Percentiles rank a stretch among this genome's conserved stretches.
These are phyloP conservation scores for Rosa hybrid DNA, from an alignment of 331 rosid species.

Conservation along the genomic window DNA sequence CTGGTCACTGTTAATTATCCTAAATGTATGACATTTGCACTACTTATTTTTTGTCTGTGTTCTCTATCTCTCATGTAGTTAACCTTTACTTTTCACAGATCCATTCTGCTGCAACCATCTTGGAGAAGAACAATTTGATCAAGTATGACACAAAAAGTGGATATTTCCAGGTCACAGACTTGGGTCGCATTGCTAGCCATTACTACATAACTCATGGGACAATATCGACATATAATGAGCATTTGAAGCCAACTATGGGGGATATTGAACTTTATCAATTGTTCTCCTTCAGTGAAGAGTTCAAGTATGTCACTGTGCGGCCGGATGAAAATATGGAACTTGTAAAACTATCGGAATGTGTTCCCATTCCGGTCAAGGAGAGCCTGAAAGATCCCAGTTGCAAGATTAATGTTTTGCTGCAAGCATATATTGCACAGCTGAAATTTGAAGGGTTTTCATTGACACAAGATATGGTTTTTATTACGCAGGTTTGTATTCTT, in stretches of 20 bases:
- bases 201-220: conserved; percentile 93
- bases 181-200: conserved; percentile 97
- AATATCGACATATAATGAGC: conserved; percentile 88
- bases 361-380: conserved; percentile 96
- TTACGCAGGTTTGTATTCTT: conserved; percentile 55
- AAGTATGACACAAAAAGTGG: conserved; percentile 95
- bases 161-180: conserved; percentile 91
- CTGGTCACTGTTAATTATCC: too few species aligned
- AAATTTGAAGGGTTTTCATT: conserved; percentile 94
- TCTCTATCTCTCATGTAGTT: too few species aligned
- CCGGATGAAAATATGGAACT: conserved; percentile 96
- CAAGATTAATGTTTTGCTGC: conserved; percentile 90
- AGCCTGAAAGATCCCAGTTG: conserved; percentile 98
- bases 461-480: conserved; percentile 95
- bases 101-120: conserved; percentile 83
- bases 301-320: conserved; percentile 88
- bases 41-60: too few species aligned
- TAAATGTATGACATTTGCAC: too few species aligned
- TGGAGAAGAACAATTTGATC: conserved; percentile 82
- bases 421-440: conserved; percentile 86
- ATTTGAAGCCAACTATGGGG: conserved; percentile 97
- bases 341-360: conserved; percentile 85
- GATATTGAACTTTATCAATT: conserved; percentile 87
- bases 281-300: conserved; percentile 95
- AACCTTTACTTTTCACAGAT: conserved; percentile 17